Percentiles rank a stretch among this genome's conserved stretches.
These are phyloP conservation scores for Aegilops sharonensis DNA, from an alignment of 176 grass and related monocot species.

Conservation along the genomic window DNA sequence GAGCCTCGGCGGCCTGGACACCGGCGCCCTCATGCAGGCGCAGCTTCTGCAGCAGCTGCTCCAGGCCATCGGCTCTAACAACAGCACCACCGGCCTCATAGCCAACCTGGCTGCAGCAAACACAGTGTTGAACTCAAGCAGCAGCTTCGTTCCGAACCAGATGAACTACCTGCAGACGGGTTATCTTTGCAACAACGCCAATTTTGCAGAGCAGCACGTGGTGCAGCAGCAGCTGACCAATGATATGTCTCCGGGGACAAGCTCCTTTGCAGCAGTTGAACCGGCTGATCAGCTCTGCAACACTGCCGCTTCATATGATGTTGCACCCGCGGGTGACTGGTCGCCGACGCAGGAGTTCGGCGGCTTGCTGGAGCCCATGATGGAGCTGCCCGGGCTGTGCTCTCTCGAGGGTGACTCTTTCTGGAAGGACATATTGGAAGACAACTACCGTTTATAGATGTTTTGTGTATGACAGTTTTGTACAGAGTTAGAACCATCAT, in stretches of 20 bases:
- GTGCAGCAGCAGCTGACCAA: not conserved
- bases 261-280: not conserved
- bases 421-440: conserved; percentile 41
- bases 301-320: not conserved
- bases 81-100: not conserved
- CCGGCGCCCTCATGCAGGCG: conserved; percentile 8
- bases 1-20: conserved; percentile 22
- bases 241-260: not conserved
- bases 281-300: not conserved
- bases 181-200: not conserved
- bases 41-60: conserved; percentile 47
- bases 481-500: not conserved
- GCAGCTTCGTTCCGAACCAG: conserved; percentile 19
- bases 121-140: not conserved
- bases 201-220: not conserved
- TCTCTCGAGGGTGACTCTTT: conserved; percentile 36
- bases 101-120: conserved; percentile 10
- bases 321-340: not conserved
- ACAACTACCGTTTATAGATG: conserved; percentile 24
- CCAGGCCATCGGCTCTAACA: conserved; percentile 10
- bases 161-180: conserved; percentile 23
- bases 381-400: conserved; percentile 23
- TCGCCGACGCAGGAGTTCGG: not conserved
- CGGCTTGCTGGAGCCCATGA: conserved; percentile 10
- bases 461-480: not conserved